Base-by-base conservation (phyloP, 768 basidiomycete genomes). In the Steccherinum ochraceum region DNA sequence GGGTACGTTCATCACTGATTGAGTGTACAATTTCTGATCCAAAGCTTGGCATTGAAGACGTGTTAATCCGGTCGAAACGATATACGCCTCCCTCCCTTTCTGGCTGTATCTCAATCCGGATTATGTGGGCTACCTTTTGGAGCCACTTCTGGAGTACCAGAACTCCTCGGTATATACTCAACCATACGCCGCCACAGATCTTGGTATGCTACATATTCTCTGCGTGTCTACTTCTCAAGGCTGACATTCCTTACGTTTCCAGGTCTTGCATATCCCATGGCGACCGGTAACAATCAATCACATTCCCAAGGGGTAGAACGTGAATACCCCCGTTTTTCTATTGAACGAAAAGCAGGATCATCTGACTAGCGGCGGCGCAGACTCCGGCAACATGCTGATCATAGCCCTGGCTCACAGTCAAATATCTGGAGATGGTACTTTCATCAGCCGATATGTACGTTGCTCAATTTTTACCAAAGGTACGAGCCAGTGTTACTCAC, bases 341-440 rank as follows among this genome's bases (percentile, higher is more conserved):
- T n/a, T n/a, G 26, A n/a, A n/a, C n/a, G n/a, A n/a, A n/a, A n/a
- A n/a, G n/a, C n/a, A n/a, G n/a, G n/a, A n/a, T n/a, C n/a, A 13
- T 46, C 16, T 24, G 20, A 12, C 45, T 11, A 56, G 18, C 19
- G 26, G 4, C 1, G 7, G 16, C 2, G 11, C 21, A 69, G 69
- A 69, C 50, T 59, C 64, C 7, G 68, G 64, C 1, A 66, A 67
- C 49, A 70, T 70, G 69, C 53, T 68, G 2, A 67, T 67, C 54
- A 67, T 68, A 66, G 49, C 57, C 18, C 52, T 58, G 30, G 61
- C 68, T 1, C 63, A 71, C 49, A 65, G 67, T 12, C 43, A 58
- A 24, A 50, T 54, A 5, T 56, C 61, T 4, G 66, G 66, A 12
- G 64, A 67, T 41, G 61, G 58, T 0, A 54, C 56, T 1, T 47